A percentile compares a stretch with the other conserved stretches of the same genome.
These are phyloP conservation scores for Pluteus cervinus DNA, from an alignment of 768 basidiomycete species.

Conservation along the genomic window DNA sequence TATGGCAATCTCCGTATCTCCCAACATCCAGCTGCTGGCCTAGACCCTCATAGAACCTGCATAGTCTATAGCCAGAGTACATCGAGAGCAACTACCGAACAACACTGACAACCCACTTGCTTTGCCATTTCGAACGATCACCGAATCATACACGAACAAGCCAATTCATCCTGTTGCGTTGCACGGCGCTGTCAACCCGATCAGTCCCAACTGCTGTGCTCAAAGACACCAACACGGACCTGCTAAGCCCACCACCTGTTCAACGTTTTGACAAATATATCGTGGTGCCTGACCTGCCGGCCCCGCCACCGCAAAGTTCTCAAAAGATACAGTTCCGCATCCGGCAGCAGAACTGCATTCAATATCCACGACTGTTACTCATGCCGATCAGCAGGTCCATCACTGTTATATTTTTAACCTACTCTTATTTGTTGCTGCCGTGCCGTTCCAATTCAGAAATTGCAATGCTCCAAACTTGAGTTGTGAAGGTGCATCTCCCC, in stretches of 20 bases:
- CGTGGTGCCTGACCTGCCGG: conserved; percentile 28
- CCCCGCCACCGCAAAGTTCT: conserved; percentile 30
- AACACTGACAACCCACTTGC: neutral
- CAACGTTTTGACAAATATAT: conserved; percentile 43
- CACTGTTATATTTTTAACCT: conserved; percentile 7
- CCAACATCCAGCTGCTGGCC: neutral
- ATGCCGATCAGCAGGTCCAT: neutral
- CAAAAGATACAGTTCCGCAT: conserved; percentile 39
- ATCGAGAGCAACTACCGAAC: neutral
- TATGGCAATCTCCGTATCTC: neutral
- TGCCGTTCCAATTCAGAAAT: conserved; percentile 44
- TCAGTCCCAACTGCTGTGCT: neutral
- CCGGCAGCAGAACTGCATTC: conserved; percentile 43
- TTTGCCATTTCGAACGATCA: neutral
- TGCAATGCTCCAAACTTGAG: conserved; percentile 40
- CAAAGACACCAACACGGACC: conserved; percentile 16
- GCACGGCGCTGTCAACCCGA: conserved; percentile 15
- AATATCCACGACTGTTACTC: conserved; percentile 37
- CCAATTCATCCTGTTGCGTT: conserved; percentile 11
- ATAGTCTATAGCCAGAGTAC: no score
- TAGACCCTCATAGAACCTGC: neutral
- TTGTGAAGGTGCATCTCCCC: conserved; percentile 43
- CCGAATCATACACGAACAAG: neutral
- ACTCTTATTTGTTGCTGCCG: conserved; percentile 33
- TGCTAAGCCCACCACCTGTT: conserved; percentile 27